phyloP scores from a whole-genome alignment of 2,329 filamentous ascomycete species.

The Fusarium buharicum region DNA sequence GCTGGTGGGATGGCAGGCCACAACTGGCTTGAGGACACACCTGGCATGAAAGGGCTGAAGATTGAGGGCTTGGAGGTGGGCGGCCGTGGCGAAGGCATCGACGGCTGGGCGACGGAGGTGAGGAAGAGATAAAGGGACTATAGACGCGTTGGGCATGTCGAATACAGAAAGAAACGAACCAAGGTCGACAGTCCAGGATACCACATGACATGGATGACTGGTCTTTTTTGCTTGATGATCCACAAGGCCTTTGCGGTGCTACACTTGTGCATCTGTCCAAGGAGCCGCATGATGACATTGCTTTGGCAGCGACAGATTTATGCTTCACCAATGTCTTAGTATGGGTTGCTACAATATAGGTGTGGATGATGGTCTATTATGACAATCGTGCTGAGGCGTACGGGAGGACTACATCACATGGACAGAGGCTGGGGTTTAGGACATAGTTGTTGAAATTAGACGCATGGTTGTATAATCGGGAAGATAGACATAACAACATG shows the following conservation, averaged over 20 bases:
- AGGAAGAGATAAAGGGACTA: conserved; percentile 73
- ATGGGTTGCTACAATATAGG: conserved; percentile 3
- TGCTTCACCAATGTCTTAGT: conserved; percentile 9
- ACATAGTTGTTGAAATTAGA: background rate
- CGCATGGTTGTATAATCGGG: conserved; percentile 1
- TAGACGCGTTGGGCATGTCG: conserved; percentile 34
- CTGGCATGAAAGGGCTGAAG: conserved; percentile 84
- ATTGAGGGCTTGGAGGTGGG: conserved; percentile 80
- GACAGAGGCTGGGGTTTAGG: background rate
- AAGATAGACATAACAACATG: conserved; percentile 12
- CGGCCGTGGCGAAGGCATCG: conserved; percentile 88
- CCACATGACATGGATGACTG: conserved; percentile 20
- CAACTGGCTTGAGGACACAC: conserved; percentile 82
- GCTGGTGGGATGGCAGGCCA: conserved; percentile 95
- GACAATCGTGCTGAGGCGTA: conserved; percentile 1
- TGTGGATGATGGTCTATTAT: background rate
- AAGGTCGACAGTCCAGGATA: conserved; percentile 29
- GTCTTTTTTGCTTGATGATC: conserved; percentile 31
- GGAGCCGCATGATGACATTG: conserved; percentile 22
- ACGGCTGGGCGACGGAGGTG: conserved; percentile 90
- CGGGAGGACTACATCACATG: background rate
- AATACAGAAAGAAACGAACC: conserved; percentile 38
- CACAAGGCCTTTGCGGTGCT: conserved; percentile 15
- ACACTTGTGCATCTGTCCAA: conserved; percentile 20
- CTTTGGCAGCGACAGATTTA: conserved; percentile 22